Conservation (phyloP, 1,139 yeast genomes). For the Pichia sp. region DNA sequence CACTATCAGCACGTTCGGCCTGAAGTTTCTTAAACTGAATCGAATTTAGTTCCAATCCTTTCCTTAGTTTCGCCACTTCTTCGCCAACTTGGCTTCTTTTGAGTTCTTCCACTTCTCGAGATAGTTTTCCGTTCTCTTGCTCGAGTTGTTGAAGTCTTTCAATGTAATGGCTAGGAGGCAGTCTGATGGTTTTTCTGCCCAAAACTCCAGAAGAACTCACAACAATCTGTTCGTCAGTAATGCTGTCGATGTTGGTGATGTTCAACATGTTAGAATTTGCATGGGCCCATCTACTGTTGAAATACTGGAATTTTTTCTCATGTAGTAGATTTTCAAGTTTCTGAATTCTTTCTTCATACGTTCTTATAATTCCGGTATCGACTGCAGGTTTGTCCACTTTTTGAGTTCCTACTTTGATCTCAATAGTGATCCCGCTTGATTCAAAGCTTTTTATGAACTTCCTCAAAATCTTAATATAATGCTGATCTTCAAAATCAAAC, state of each 20-base stretch:
- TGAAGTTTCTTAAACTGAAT: slow-evolving; percentile 15
- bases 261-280: not conserved
- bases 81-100: slow-evolving; percentile 27
- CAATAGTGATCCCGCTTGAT: slow-evolving; percentile 31
- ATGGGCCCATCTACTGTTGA: slow-evolving; percentile 36
- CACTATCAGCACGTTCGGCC: slow-evolving; percentile 19
- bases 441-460: slow-evolving; percentile 33
- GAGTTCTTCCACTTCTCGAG: slow-evolving; percentile 22
- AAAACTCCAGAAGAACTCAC: not conserved
- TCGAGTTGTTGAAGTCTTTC: slow-evolving; percentile 35
- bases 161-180: slow-evolving; percentile 33
- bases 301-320: slow-evolving; percentile 57
- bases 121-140: slow-evolving; percentile 27
- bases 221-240: not conserved
- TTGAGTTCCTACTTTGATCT: slow-evolving; percentile 12
- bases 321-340: slow-evolving; percentile 65
- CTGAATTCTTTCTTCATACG: slow-evolving; percentile 55
- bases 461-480: slow-evolving; percentile 28
- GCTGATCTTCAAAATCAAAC: slow-evolving; percentile 29
- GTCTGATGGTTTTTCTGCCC: slow-evolving; percentile 22
- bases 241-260: not conserved
- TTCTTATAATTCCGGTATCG: slow-evolving; percentile 38
- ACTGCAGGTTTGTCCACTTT: not conserved
- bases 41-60: slow-evolving; percentile 29
- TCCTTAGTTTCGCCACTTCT: slow-evolving; percentile 23